A percentile compares a stretch with the other conserved stretches of the same genome.
Conservation (phyloP, 495 filamentous ascomycete species). For the Talaromyces nanjingensis region DNA sequence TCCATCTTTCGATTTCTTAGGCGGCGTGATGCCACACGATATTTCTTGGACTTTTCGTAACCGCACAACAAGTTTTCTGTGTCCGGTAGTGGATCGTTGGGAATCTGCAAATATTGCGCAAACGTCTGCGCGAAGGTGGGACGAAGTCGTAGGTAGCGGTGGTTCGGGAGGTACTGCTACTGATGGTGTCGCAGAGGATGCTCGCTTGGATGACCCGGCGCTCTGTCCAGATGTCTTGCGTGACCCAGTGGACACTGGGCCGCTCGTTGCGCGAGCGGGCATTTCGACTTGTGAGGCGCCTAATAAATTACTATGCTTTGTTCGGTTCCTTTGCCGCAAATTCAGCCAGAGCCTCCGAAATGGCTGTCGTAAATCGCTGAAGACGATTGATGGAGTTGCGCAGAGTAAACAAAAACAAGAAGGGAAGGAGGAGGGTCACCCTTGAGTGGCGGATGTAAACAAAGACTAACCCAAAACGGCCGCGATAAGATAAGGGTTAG, state of each 20-base stretch:
- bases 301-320: neutral
- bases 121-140: slow-evolving; percentile 66
- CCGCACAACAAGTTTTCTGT: slow-evolving; percentile 80
- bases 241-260: slow-evolving; percentile 47
- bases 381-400: neutral
- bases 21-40: slow-evolving; percentile 70
- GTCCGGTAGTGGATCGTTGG: slow-evolving; percentile 78
- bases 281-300: slow-evolving; percentile 29
- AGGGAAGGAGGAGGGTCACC: slow-evolving; percentile 14
- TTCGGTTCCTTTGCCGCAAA: neutral
- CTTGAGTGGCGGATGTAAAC: slow-evolving; percentile 29
- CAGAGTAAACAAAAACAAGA: slow-evolving; percentile 10
- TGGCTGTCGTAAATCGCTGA: neutral
- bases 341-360: neutral
- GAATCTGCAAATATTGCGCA: slow-evolving; percentile 79
- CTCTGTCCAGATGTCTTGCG: slow-evolving; percentile 52
- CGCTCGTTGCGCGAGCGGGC: slow-evolving; percentile 55
- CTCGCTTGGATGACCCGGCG: slow-evolving; percentile 49
- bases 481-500: slow-evolving; percentile 30
- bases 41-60: slow-evolving; percentile 82
- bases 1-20: slow-evolving; percentile 32
- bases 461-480: slow-evolving; percentile 41
- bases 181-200: slow-evolving; percentile 54
- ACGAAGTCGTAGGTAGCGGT: slow-evolving; percentile 43
- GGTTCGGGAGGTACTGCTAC: slow-evolving; percentile 67